Conservation (phyloP, 306 rosid species). For the Prunus kanzakura region DNA sequence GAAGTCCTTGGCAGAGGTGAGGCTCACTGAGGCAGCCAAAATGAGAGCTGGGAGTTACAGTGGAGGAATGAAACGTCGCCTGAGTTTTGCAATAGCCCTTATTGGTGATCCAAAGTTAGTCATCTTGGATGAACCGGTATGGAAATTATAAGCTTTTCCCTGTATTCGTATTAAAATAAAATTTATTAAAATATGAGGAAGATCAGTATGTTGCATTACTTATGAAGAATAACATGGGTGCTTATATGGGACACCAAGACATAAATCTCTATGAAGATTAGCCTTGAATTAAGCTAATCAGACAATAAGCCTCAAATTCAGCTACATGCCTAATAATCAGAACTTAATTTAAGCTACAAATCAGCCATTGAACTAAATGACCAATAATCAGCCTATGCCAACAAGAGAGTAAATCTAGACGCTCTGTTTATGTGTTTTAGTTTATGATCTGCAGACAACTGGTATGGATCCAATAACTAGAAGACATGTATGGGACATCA, state of each 20-base stretch:
- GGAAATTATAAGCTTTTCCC: constrained; percentile 16
- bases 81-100: constrained; percentile 90
- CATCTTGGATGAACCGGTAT: constrained; percentile 93
- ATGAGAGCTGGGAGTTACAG: constrained; percentile 89
- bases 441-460: constrained; percentile 56
- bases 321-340: too few relatives aligned
- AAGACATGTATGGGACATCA: constrained; percentile 95
- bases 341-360: not conserved
- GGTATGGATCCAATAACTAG: constrained; percentile 98
- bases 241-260: not conserved
- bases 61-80: constrained; percentile 98
- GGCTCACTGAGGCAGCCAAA: constrained; percentile 66
- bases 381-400: not conserved
- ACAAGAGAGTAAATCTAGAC: constrained; percentile 6
- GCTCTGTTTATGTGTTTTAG: constrained; percentile 19
- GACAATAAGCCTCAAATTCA: not conserved
- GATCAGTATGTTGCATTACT: not conserved
- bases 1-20: constrained; percentile 74
- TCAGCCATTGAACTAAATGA: not conserved
- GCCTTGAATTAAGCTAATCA: not conserved
- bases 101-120: constrained; percentile 91
- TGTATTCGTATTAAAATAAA: not conserved
- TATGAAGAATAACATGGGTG: not conserved
- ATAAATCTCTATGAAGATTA: not conserved
- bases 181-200: too few relatives aligned